phyloP scores from a whole-genome alignment of 1,284 basidiomycete species.

The Tausonia pullulans region DNA sequence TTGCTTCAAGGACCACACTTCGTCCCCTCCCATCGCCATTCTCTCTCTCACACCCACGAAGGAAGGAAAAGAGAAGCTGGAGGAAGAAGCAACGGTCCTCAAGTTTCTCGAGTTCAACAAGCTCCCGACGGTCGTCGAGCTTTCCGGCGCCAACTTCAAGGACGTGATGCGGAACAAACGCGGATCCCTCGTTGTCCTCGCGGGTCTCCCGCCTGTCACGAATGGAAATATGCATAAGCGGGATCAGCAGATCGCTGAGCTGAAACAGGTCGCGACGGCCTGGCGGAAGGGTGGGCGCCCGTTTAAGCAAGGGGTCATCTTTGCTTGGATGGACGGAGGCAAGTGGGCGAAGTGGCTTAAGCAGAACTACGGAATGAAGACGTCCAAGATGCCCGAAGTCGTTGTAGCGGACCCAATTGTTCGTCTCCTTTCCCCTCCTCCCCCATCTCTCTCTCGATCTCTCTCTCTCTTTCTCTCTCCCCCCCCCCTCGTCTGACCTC shows the following conservation, averaged over 20 bases:
- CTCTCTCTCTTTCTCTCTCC: background rate
- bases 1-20: conserved; percentile 56
- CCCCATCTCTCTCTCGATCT: background rate
- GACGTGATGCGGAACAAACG: conserved; percentile 64
- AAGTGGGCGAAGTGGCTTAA: conserved; percentile 76
- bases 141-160: conserved; percentile 63
- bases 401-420: conserved; percentile 72
- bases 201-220: conserved; percentile 28
- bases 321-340: conserved; percentile 71
- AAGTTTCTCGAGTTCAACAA: conserved; percentile 55
- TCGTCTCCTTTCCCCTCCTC: conserved; percentile 26
- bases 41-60: conserved; percentile 26
- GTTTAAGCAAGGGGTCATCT: conserved; percentile 53
- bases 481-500: background rate
- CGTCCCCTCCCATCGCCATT: conserved; percentile 23
- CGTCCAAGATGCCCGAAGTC: conserved; percentile 44
- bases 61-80: conserved; percentile 4
- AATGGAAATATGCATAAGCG: background rate
- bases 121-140: conserved; percentile 56
- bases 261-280: conserved; percentile 48
- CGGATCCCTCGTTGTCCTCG: conserved; percentile 63
- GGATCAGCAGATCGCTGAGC: conserved; percentile 38
- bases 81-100: conserved; percentile 19
- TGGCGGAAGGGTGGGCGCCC: conserved; percentile 44
- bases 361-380: conserved; percentile 59